phyloP scores from a whole-genome alignment of 2,329 filamentous ascomycete species.

The Purpureocillium takamizusanense region DNA sequence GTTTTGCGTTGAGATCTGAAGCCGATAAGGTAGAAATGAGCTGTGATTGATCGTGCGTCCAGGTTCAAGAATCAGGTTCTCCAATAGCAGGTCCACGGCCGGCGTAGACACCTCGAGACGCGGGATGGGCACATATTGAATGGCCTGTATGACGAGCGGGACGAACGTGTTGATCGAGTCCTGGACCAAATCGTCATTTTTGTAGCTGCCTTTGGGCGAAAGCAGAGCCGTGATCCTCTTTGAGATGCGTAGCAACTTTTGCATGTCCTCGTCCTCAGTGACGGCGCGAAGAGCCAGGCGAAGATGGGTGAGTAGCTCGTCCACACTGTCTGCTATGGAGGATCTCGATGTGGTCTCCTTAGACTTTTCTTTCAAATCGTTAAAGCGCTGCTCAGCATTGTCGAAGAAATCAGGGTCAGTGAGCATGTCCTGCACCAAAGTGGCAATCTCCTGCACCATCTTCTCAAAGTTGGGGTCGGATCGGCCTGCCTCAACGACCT shows the following conservation, averaged over 20 bases:
- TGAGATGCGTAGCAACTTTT: conserved; percentile 58
- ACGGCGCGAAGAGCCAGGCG: conserved; percentile 61
- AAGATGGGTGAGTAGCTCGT: conserved; percentile 60
- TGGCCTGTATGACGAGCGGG: conserved; percentile 63
- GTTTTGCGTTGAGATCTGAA: conserved; percentile 76
- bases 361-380: conserved; percentile 41
- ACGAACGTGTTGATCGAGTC: conserved; percentile 76
- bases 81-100: conserved; percentile 74
- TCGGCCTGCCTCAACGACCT: conserved; percentile 63
- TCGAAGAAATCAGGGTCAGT: conserved; percentile 83
- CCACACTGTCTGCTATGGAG: conserved; percentile 62
- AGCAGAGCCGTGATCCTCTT: conserved; percentile 61
- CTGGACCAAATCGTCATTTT: conserved; percentile 62
- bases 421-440: conserved; percentile 69
- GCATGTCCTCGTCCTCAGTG: conserved; percentile 61
- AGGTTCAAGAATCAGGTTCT: conserved; percentile 86
- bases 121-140: conserved; percentile 86
- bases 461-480: conserved; percentile 77
- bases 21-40: conserved; percentile 79
- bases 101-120: conserved; percentile 81
- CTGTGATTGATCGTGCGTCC: conserved; percentile 75
- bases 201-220: conserved; percentile 53
- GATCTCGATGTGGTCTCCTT: conserved; percentile 60
- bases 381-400: conserved; percentile 50
- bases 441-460: conserved; percentile 63